These are phyloP conservation scores for Cetraspora pellucida DNA, from an alignment of 192 early-diverging fungal species.

Conservation along the genomic window DNA sequence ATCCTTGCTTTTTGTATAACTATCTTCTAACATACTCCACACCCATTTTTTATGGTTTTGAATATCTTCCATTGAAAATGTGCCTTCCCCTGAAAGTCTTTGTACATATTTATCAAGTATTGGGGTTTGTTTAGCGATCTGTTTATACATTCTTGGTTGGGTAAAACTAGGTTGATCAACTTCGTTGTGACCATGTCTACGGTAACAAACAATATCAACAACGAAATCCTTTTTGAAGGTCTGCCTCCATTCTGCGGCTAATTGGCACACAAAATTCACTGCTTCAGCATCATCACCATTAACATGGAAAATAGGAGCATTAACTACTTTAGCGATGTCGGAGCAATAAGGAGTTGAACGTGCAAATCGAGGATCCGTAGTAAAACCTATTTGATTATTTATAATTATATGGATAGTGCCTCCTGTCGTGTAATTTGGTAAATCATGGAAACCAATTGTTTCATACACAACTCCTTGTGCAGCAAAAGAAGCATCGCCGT, in stretches of 20 bases:
- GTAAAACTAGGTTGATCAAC: constrained; percentile 99
- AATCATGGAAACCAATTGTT: constrained; percentile 92
- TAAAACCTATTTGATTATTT: constrained; percentile 99
- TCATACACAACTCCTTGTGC: constrained; percentile 98
- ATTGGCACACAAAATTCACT: constrained; percentile 91
- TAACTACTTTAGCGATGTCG: constrained; percentile 95
- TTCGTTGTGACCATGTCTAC: constrained; percentile 98
- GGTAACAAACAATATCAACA: constrained; percentile 96
- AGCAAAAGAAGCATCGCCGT: constrained; percentile 98
- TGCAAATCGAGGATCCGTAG: constrained; percentile 94
- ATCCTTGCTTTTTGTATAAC: constrained; percentile 83
- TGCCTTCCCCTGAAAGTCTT: constrained; percentile 82
- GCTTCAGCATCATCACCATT: constrained; percentile 98
- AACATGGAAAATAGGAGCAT: constrained; percentile 97
- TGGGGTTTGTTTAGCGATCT: constrained; percentile 83
- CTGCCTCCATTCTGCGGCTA: constrained; percentile 95
- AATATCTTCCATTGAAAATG: constrained; percentile 80
- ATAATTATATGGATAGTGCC: constrained; percentile 96
- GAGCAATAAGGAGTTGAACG: constrained; percentile 96
- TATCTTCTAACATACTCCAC: constrained; percentile 91
- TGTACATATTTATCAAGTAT: constrained; percentile 84
- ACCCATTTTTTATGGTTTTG: constrained; percentile 88
- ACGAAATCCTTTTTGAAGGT: constrained; percentile 97
- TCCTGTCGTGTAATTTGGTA: constrained; percentile 94
- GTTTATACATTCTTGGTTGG: constrained; percentile 96